These are phyloP conservation scores for Arthroderma sp. DNA, from an alignment of 2,329 filamentous ascomycete genomes.

Conservation along the genomic window DNA sequence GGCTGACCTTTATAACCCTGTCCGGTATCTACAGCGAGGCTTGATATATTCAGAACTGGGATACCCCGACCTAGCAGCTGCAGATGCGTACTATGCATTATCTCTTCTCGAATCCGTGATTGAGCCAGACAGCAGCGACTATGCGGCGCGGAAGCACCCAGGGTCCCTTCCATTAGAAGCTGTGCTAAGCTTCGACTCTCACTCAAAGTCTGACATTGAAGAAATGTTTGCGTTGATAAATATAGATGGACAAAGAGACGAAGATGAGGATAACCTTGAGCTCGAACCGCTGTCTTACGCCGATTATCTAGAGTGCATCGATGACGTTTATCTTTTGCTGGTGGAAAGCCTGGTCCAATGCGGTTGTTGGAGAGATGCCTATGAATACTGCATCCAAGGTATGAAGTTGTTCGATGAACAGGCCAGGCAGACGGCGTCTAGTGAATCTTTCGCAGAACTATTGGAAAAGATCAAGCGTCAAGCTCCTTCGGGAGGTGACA, in stretches of 20 bases:
- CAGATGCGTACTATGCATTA: slow-evolving; percentile 84
- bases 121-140: slow-evolving; percentile 65
- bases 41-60: slow-evolving; percentile 58
- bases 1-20: slow-evolving; percentile 29
- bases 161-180: neutral
- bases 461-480: slow-evolving; percentile 16
- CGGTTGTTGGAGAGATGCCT: slow-evolving; percentile 30
- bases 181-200: slow-evolving; percentile 14
- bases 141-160: slow-evolving; percentile 48
- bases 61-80: slow-evolving; percentile 79
- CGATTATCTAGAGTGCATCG: slow-evolving; percentile 16
- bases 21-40: slow-evolving; percentile 42
- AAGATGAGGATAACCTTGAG: slow-evolving; percentile 29
- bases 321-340: slow-evolving; percentile 24
- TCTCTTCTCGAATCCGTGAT: slow-evolving; percentile 68
- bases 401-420: slow-evolving; percentile 13
- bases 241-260: slow-evolving; percentile 15
- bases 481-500: neutral
- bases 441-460: slow-evolving; percentile 15
- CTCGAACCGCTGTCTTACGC: slow-evolving; percentile 8
- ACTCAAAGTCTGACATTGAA: slow-evolving; percentile 17
- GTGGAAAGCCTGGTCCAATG: slow-evolving; percentile 25
- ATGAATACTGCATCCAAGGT: slow-evolving; percentile 25
- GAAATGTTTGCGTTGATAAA: neutral
- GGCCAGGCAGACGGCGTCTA: neutral